Percentiles rank a stretch among this genome's conserved stretches.
Conservation (phyloP, 345 rosid species). For the Psidium guajava region DNA sequence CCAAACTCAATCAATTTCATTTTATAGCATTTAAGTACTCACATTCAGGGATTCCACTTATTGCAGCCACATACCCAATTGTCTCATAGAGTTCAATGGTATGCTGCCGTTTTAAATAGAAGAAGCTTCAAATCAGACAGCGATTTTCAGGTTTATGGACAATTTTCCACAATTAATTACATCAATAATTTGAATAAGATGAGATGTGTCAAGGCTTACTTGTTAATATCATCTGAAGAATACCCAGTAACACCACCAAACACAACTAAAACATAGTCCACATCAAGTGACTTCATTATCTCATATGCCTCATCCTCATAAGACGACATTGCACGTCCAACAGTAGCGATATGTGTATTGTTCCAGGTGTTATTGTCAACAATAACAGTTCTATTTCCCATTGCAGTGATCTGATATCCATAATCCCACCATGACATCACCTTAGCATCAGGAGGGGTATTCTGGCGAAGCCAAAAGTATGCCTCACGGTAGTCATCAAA, state of each 20-base stretch:
- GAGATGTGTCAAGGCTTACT: slow-evolving; percentile 27
- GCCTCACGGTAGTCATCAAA: slow-evolving; percentile 99
- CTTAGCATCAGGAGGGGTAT: slow-evolving; percentile 94
- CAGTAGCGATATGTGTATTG: slow-evolving; percentile 99
- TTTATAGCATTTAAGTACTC: not conserved
- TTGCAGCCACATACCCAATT: not conserved
- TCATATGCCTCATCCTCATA: slow-evolving; percentile 93
- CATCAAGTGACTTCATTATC: slow-evolving; percentile 95
- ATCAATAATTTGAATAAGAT: not conserved
- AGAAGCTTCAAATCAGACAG: not conserved
- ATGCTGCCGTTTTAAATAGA: not conserved
- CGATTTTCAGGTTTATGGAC: not conserved
- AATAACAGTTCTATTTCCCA: slow-evolving; percentile 99
- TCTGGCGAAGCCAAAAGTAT: slow-evolving; percentile 96
- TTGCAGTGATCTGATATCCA: slow-evolving; percentile 27
- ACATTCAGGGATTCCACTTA: not conserved
- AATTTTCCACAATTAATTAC: not conserved
- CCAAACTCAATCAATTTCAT: not conserved
- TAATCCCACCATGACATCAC: slow-evolving; percentile 99
- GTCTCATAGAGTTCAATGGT: not conserved
- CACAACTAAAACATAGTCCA: slow-evolving; percentile 88
- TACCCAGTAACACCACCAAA: slow-evolving; percentile 99
- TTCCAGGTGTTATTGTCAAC: slow-evolving; percentile 99
- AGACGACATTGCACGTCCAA: slow-evolving; percentile 99
- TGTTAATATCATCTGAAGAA: slow-evolving; percentile 99